These are phyloP conservation scores for Manihot esculenta DNA, from an alignment of 441 rosid genomes.

Conservation along the genomic window DNA sequence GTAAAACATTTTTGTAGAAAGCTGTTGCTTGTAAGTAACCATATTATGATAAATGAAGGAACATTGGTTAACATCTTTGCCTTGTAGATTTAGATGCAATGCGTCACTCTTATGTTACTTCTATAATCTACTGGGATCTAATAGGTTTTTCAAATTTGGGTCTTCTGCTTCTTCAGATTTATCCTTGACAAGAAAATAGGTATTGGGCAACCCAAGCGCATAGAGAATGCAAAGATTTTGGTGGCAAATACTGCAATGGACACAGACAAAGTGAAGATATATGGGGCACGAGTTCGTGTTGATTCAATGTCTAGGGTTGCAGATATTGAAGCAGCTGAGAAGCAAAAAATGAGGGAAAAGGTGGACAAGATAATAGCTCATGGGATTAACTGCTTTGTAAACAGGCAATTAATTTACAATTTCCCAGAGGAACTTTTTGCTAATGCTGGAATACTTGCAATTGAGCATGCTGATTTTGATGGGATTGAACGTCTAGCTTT, in stretches of 20 bases:
- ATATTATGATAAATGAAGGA: not conserved
- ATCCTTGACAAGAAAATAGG: constrained; percentile 99
- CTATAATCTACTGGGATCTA: not conserved
- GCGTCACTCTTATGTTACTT: not conserved
- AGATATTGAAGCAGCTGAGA: constrained; percentile 96
- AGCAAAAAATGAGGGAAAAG: constrained; percentile 96
- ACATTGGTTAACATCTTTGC: not conserved
- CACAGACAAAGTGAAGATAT: constrained; percentile 96
- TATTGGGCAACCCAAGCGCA: constrained; percentile 93
- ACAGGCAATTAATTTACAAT: constrained; percentile 95
- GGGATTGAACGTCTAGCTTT: constrained; percentile 94
- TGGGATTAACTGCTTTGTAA: constrained; percentile 94
- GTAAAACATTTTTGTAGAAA: not conserved
- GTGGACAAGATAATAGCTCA: constrained; percentile 91
- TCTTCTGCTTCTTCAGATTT: constrained; percentile 49
- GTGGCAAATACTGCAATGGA: constrained; percentile 99
- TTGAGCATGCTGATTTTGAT: constrained; percentile 99
- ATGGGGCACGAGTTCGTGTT: constrained; percentile 99
- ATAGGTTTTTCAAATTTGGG: not conserved
- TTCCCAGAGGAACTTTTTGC: constrained; percentile 98
- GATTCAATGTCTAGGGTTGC: constrained; percentile 97
- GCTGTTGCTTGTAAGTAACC: not conserved
- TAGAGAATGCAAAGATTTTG: constrained; percentile 94
- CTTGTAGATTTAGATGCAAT: not conserved
- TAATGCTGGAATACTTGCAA: constrained; percentile 94